Conservation (phyloP, 371 early-diverging fungal species). For the Actinomortierella ambigua region DNA sequence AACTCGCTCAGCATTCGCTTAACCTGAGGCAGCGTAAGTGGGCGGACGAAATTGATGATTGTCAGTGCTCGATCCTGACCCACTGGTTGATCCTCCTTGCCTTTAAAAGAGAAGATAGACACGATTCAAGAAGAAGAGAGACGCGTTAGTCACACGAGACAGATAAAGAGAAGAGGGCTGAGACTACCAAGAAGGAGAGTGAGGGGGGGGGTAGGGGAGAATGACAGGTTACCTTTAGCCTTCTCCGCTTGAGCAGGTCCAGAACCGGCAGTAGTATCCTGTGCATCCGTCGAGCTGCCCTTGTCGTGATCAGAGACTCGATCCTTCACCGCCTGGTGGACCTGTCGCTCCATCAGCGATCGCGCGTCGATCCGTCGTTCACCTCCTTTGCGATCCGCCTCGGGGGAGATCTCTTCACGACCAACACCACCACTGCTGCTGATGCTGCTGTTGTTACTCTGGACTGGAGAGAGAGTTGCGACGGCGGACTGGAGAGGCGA, state of each 20-base stretch:
- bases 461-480: not conserved
- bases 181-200: slow-evolving; percentile 1
- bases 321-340: slow-evolving; percentile 30
- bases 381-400: slow-evolving; percentile 5
- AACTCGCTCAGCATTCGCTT: slow-evolving; percentile 66
- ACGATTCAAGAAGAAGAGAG: too few relatives aligned
- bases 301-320: slow-evolving; percentile 10
- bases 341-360: slow-evolving; percentile 28
- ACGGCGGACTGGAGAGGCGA: slow-evolving; percentile 7
- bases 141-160: too few relatives aligned
- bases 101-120: too few relatives aligned
- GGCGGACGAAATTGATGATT: slow-evolving; percentile 81
- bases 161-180: too few relatives aligned
- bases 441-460: not conserved
- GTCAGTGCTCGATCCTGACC: slow-evolving; percentile 48
- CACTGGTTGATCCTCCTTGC: not conserved
- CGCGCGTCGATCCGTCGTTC: slow-evolving; percentile 23
- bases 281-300: too few relatives aligned
- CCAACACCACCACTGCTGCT: slow-evolving; percentile 7
- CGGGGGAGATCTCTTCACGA: too few relatives aligned
- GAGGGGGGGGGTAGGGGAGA: too few relatives aligned
- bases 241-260: not conserved
- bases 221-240: not conserved
- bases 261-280: too few relatives aligned
- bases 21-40: slow-evolving; percentile 67